Base-by-base conservation (phyloP, 148 eudicot genomes). In the Cornus suecica region DNA sequence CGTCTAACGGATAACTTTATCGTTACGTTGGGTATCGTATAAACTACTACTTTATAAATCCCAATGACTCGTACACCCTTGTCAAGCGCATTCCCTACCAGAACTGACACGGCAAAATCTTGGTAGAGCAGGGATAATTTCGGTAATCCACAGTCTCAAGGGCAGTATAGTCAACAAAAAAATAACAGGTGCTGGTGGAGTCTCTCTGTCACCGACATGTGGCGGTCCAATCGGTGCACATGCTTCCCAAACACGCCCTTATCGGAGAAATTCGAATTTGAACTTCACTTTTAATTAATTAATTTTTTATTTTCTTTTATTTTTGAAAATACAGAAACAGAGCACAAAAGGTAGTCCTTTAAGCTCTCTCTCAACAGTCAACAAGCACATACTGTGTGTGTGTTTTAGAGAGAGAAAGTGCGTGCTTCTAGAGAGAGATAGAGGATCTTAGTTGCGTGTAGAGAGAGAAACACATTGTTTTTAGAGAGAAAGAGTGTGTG, bases 171-270 rank as follows among this genome's bases (percentile, higher is more conserved):
- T 42, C 45, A 69, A 37, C 8, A 37, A n/a, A n/a, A 37, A 67
- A 23, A 11, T 13, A 26, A n/a, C 18, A 34, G 4, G 6, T 7
- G 42, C 70, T 8, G 37, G 27, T 65, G 54, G 51, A 41, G 28
- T 56, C 67, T 22, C 45, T 41, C 76, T 73, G 76, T 62, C 76
- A 73, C 29, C 10, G 76, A 22, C 76, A 63, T 51, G 56, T 73
- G 76, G 29, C 68, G 54, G 54, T 48, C 54, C 54, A 48, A 48
- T 48, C 18, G 54, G 54, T 48, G 54, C 54, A 48, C 54, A 48
- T 48, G 54, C 54, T 48, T 48, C 20, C 54, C 54, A 48, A 48
- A 48, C 18, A 48, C 13, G 20, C 1, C 54, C 54, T 3, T 37
- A 16, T 48, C 54, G 20, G 54, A 48, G 54, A 48, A 48, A 48